Evolutionary conservation across 192 early-diverging fungal genomes (phyloP).

Genomic region (Thamnidium elegans): DNA sequence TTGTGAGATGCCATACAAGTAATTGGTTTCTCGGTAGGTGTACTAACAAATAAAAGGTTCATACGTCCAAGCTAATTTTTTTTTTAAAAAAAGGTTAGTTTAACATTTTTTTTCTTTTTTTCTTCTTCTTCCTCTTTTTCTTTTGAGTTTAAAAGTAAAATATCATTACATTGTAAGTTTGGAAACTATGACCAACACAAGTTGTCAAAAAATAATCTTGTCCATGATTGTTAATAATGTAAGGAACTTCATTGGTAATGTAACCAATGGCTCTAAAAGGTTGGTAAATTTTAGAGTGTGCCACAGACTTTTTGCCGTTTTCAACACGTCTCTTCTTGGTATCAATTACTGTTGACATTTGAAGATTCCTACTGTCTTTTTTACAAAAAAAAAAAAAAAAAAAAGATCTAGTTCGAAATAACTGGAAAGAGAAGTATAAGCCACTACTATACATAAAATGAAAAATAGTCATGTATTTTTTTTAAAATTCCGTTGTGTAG

Average conservation of each 20-base stretch:
- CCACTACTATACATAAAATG: too few relatives aligned
- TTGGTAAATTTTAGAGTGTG: slow-evolving; percentile 55
- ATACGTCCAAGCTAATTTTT: slow-evolving; percentile 69
- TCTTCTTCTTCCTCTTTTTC: neutral
- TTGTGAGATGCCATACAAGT: slow-evolving; percentile 66
- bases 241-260: slow-evolving; percentile 77
- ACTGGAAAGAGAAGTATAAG: too few relatives aligned
- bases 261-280: slow-evolving; percentile 93
- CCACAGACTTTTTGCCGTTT: neutral
- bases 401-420: too few relatives aligned
- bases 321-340: slow-evolving; percentile 25
- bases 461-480: too few relatives aligned
- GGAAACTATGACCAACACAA: slow-evolving; percentile 83
- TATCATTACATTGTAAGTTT: slow-evolving; percentile 73
- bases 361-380: neutral
- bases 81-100: neutral
- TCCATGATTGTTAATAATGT: slow-evolving; percentile 76
- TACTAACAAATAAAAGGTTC: slow-evolving; percentile 74
- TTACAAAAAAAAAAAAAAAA: too few relatives aligned
- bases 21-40: slow-evolving; percentile 64
- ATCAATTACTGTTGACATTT: neutral
- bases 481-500: too few relatives aligned
- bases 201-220: slow-evolving; percentile 80
- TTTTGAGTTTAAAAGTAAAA: neutral
- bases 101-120: neutral